Conservation (phyloP, 192 early-diverging fungal genomes). For the Entomortierella chlamydospora region DNA sequence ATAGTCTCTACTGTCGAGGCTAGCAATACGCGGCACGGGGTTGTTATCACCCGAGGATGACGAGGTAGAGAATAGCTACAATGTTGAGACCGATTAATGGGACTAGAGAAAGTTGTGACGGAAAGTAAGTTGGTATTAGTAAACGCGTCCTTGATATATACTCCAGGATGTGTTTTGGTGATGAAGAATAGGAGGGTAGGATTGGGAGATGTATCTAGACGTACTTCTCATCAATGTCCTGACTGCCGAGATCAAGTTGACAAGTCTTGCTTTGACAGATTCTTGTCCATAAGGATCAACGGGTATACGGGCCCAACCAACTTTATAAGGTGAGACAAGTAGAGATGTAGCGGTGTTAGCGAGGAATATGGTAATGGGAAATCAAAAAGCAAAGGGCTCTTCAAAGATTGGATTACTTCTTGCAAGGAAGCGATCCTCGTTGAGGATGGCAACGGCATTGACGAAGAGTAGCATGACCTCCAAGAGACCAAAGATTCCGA, state of each 20-base stretch:
- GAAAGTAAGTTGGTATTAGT: background rate
- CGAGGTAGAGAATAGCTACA: constrained; percentile 83
- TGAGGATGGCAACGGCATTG: constrained; percentile 90
- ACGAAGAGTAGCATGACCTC: constrained; percentile 84
- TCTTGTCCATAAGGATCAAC: constrained; percentile 65
- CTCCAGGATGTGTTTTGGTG: background rate
- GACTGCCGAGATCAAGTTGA: constrained; percentile 91
- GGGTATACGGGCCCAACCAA: constrained; percentile 70
- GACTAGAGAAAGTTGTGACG: constrained; percentile 55
- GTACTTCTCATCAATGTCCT: constrained; percentile 90
- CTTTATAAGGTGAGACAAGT: constrained; percentile 35
- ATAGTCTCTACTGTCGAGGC: background rate
- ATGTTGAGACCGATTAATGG: constrained; percentile 86
- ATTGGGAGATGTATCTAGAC: constrained; percentile 23
- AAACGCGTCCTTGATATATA: background rate
- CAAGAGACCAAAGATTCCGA: constrained; percentile 82
- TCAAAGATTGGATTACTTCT: constrained; percentile 74
- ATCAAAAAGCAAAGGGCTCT: background rate
- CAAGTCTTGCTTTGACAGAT: constrained; percentile 81
- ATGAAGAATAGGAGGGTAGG: background rate
- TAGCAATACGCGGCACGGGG: background rate
- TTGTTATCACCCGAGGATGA: constrained; percentile 76
- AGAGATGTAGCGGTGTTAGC: background rate
- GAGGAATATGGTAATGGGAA: background rate
- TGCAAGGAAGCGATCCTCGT: constrained; percentile 93